Conservation (phyloP, 805 yeast genomes). For the Debaryomyces maramus region DNA sequence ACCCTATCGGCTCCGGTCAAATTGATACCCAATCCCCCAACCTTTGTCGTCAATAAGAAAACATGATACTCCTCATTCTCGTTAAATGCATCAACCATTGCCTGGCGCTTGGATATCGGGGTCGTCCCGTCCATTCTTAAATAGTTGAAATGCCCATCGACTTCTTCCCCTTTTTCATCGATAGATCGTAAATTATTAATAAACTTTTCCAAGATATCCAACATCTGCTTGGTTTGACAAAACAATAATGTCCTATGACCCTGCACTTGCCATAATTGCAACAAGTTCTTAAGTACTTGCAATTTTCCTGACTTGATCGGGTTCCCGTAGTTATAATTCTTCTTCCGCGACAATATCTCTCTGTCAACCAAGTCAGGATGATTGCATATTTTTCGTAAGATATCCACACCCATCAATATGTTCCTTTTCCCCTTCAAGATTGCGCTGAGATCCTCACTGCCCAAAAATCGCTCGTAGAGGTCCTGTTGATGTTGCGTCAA, state of each 20-base stretch:
- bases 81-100: conserved; percentile 79
- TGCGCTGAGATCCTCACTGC: conserved; percentile 71
- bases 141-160: conserved; percentile 39
- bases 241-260: conserved; percentile 82
- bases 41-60: conserved; percentile 87
- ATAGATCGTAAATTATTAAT: conserved; percentile 39
- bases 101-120: conserved; percentile 72
- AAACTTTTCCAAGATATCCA: conserved; percentile 78
- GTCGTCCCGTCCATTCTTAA: conserved; percentile 96
- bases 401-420: conserved; percentile 86
- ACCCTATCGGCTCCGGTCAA: conserved; percentile 94
- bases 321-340: conserved; percentile 50
- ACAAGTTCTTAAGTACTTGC: conserved; percentile 77
- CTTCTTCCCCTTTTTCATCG: conserved; percentile 12
- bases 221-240: conserved; percentile 92
- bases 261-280: conserved; percentile 74
- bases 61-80: conserved; percentile 54
- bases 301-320: conserved; percentile 78
- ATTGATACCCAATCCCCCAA: conserved; percentile 94
- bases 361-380: conserved; percentile 83
- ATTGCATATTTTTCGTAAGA: conserved; percentile 87
- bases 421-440: conserved; percentile 76
- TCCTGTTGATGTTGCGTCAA: conserved; percentile 74
- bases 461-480: conserved; percentile 71
- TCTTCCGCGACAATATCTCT: conserved; percentile 34